These are phyloP conservation scores for Boletus rubropictus DNA, from an alignment of 768 basidiomycete species.

Conservation along the genomic window DNA sequence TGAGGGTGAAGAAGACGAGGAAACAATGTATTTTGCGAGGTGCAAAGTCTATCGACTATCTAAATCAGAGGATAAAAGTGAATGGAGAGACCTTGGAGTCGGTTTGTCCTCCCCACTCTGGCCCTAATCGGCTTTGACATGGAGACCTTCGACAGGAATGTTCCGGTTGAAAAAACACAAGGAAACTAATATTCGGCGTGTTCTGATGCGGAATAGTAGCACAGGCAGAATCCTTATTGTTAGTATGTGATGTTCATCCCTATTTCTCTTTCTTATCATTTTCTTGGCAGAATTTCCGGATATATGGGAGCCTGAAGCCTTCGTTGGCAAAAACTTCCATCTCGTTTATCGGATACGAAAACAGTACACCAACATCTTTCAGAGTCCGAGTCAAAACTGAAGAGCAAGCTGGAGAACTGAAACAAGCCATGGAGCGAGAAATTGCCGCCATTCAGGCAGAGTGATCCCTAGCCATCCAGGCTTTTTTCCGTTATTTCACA, in stretches of 20 bases:
- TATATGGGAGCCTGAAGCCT: conserved; percentile 55
- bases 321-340: conserved; percentile 48
- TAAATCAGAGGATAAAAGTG: conserved; percentile 41
- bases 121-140: not conserved
- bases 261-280: not conserved
- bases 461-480: not conserved
- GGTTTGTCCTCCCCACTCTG: conserved; percentile 39
- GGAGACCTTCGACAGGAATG: conserved; percentile 42
- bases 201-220: conserved; percentile 65
- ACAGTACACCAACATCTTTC: conserved; percentile 51
- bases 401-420: conserved; percentile 51
- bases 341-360: conserved; percentile 65
- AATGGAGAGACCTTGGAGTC: conserved; percentile 64
- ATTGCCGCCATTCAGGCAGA: conserved; percentile 40
- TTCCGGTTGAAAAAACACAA: conserved; percentile 73
- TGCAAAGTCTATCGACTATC: conserved; percentile 59
- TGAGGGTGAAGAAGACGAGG: conserved; percentile 78
- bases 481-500: conserved; percentile 7
- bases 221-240: conserved; percentile 76
- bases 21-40: conserved; percentile 52
- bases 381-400: conserved; percentile 57
- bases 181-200: conserved; percentile 48
- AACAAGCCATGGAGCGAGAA: conserved; percentile 57
- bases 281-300: conserved; percentile 61
- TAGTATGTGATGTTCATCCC: conserved; percentile 25